Conservation (phyloP, 257 asterid species). For the Solanum medicagineum region DNA sequence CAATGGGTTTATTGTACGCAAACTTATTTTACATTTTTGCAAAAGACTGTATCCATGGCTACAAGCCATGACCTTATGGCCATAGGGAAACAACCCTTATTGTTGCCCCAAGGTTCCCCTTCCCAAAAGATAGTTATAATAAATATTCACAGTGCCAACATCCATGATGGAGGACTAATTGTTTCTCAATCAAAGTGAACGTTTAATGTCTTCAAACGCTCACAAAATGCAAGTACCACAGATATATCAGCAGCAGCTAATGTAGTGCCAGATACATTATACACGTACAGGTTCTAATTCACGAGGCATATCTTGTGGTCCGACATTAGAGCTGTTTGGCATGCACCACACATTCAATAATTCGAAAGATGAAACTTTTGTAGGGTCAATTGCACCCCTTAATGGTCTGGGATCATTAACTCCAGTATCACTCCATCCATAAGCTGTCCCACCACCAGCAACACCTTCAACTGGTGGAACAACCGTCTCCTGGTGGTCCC, state of each 20-base stretch:
- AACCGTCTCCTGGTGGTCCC: slow-evolving; percentile 38
- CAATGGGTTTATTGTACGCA: not conserved
- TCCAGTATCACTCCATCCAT: slow-evolving; percentile 79
- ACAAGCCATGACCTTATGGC: not conserved
- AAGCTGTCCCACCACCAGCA: slow-evolving; percentile 96
- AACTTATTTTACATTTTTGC: not conserved
- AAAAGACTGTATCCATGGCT: not conserved
- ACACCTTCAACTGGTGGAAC: slow-evolving; percentile 98
- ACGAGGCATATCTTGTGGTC: slow-evolving; percentile 89
- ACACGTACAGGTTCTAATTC: slow-evolving; percentile 66
- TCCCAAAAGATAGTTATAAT: not conserved
- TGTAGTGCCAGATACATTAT: not conserved
- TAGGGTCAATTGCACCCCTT: slow-evolving; percentile 70
- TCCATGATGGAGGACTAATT: not conserved
- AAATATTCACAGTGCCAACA: not conserved
- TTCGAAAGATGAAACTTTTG: slow-evolving; percentile 61
- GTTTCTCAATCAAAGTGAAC: not conserved
- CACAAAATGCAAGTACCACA: not conserved
- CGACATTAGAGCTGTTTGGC: slow-evolving; percentile 91
- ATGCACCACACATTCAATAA: slow-evolving; percentile 87
- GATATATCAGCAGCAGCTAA: not conserved
- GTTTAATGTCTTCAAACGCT: not conserved
- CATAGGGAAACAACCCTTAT: not conserved
- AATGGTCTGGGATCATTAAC: slow-evolving; percentile 36
- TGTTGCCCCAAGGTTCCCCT: not conserved